Evolutionary conservation across 1,284 basidiomycete species (phyloP).

Genomic region (Tranzscheliella williamsii): DNA sequence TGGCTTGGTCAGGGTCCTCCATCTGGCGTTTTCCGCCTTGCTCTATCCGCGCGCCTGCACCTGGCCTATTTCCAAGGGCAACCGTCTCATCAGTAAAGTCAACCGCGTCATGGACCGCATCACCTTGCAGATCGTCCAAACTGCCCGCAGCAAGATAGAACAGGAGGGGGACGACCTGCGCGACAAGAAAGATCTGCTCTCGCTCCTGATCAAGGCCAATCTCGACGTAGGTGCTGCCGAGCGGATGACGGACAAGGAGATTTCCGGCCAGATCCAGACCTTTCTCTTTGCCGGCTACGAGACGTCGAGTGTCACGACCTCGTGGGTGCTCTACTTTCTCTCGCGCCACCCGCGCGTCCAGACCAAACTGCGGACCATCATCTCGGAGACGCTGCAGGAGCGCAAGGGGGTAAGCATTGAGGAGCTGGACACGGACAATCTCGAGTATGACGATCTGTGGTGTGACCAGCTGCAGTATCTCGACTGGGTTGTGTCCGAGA

Average conservation of each 20-base stretch:
- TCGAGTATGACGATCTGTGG: slow-evolving; percentile 41
- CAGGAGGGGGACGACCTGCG: slow-evolving; percentile 17
- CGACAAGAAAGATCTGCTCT: slow-evolving; percentile 31
- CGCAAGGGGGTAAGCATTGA: slow-evolving; percentile 24
- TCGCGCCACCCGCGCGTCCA: slow-evolving; percentile 71
- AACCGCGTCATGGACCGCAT: slow-evolving; percentile 29
- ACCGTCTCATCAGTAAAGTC: slow-evolving; percentile 19
- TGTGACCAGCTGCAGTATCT: slow-evolving; percentile 40
- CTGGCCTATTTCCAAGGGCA: slow-evolving; percentile 25
- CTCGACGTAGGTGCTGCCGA: slow-evolving; percentile 59
- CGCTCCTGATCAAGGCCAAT: slow-evolving; percentile 24
- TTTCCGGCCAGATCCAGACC: slow-evolving; percentile 75
- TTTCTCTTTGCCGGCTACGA: slow-evolving; percentile 82
- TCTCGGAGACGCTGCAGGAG: slow-evolving; percentile 1
- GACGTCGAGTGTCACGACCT: slow-evolving; percentile 75
- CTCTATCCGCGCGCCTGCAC: slow-evolving; percentile 17
- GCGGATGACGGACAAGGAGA: slow-evolving; percentile 70
- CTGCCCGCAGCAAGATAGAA: slow-evolving; percentile 1
- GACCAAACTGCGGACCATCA: slow-evolving; percentile 35
- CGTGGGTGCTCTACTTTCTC: slow-evolving; percentile 75
- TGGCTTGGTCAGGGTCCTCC: slow-evolving; percentile 18
- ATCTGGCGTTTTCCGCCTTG: slow-evolving; percentile 18
- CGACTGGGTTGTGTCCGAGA: slow-evolving; percentile 46
- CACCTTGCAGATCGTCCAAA: slow-evolving; percentile 16
- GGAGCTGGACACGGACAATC: slow-evolving; percentile 12